Evolutionary conservation across 352 stramenopile genomes (phyloP), one percentile per base, ranked within the genome.

Genomic region (Phytopythium kandeliae): DNA sequence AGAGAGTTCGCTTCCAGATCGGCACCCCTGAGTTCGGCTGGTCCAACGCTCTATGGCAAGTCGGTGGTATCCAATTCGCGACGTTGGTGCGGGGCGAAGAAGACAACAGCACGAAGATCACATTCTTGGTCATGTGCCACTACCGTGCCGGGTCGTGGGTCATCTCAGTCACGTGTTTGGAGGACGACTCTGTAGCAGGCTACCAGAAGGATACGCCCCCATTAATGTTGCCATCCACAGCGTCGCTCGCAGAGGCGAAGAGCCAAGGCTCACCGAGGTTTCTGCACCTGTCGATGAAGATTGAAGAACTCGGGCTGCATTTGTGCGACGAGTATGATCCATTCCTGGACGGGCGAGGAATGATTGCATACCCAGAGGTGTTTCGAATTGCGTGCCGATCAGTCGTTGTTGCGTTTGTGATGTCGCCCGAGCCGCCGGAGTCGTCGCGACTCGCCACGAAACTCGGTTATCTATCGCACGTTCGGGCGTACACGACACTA

Each of bases 21-120:
- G 78, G 83, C 22, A 64, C 67, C 5, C 71, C 72, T 0, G 43
- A 54, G 22, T 81, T 74, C 11, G 80, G 80, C 3, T 94, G 84
- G 84, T 92, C 84, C 10, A 90, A 89, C 57, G 50, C 64, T 21
- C 51, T 94, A 36, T 94, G 84, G 84, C 73, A 92, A 59, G 79
- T 89, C 37, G 66, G 69, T 30, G 84, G 84, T 1, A 89, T 94
- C 58, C 84, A 94, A 60, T 94, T 94, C 52, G 81, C 79, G 15
- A 78, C 74, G 6, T 84, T 88, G 57, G 10, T 51, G 24, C 57
- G 40, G 11, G 48, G 67, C 0, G 62, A 54, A 31, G 41, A 49
- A 2, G 30, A 33, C 24, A 47, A 40, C 1, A 48, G 41, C 19
- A 6, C 33, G 28, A 40, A 43, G 36, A 2, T 66, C 62, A 79